A percentile compares a stretch with the other conserved stretches of the same genome.
Conservation (phyloP, 345 rosid species). For the Hibiscus tridactylites region DNA sequence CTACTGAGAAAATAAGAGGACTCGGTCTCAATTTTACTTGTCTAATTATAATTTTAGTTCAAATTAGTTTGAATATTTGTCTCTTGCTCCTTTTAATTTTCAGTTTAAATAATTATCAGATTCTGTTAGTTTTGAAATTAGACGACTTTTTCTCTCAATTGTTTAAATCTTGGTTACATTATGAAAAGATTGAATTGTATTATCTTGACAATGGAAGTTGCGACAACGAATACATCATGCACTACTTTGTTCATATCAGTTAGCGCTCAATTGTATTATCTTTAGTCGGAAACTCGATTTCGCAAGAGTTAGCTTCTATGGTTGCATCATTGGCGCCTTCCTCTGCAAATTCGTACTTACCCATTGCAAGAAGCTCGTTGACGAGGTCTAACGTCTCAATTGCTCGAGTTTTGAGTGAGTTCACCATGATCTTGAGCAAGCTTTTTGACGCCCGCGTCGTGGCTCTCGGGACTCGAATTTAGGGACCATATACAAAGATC, state of each 20-base stretch:
- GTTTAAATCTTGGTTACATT: not conserved
- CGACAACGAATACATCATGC: slow-evolving; percentile 17
- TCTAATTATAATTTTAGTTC: too few relatives aligned
- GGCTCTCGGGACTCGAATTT: not conserved
- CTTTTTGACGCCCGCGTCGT: slow-evolving; percentile 10
- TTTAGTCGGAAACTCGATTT: slow-evolving; percentile 9
- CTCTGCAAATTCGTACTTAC: slow-evolving; percentile 16
- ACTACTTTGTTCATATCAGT: slow-evolving; percentile 18
- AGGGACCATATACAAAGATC: slow-evolving; percentile 15
- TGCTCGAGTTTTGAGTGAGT: slow-evolving; percentile 15
- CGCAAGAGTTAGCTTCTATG: slow-evolving; percentile 4
- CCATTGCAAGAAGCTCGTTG: slow-evolving; percentile 6
- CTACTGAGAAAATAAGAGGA: too few relatives aligned
- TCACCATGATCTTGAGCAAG: slow-evolving; percentile 21
- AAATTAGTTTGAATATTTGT: too few relatives aligned
- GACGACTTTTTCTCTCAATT: too few relatives aligned
- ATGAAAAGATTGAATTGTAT: not conserved
- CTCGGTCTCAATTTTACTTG: too few relatives aligned
- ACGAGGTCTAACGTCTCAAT: slow-evolving; percentile 8
- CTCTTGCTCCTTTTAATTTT: too few relatives aligned
- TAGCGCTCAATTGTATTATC: too few relatives aligned
- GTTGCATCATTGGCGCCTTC: slow-evolving; percentile 16
- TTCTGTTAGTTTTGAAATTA: too few relatives aligned
- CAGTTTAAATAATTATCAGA: too few relatives aligned
- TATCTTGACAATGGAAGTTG: slow-evolving; percentile 14